Percentiles rank a stretch among this genome's conserved stretches.
Evolutionary conservation across 2,329 filamentous ascomycete species (phyloP).

Genomic region (Trichoderma endophyticum): DNA sequence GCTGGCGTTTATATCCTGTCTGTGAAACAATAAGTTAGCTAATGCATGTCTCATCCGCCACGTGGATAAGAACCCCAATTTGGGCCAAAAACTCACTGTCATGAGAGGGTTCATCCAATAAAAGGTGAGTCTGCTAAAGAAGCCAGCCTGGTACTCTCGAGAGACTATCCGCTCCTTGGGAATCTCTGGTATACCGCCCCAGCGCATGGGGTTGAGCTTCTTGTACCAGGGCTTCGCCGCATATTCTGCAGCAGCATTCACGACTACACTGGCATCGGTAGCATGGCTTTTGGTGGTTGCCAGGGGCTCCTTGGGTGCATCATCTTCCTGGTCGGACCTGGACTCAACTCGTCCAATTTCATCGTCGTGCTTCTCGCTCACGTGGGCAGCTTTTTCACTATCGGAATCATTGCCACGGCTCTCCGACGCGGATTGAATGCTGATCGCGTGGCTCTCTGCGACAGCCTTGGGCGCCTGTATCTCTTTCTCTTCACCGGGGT

Average conservation of each 20-base stretch:
- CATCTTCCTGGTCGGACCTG: slow-evolving; percentile 8
- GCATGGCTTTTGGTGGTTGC: slow-evolving; percentile 47
- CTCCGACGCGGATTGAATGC: neutral
- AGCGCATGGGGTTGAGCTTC: slow-evolving; percentile 58
- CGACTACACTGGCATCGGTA: slow-evolving; percentile 50
- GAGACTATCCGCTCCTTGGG: slow-evolving; percentile 54
- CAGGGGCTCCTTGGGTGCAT: neutral
- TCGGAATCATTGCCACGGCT: neutral
- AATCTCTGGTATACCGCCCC: slow-evolving; percentile 54
- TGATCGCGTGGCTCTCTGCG: neutral
- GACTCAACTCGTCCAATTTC: slow-evolving; percentile 11
- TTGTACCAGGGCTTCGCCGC: slow-evolving; percentile 60
- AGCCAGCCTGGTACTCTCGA: slow-evolving; percentile 68
- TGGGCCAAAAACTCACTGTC: slow-evolving; percentile 51
- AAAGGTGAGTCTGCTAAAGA: slow-evolving; percentile 75
- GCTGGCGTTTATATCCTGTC: slow-evolving; percentile 78
- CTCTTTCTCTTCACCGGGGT: slow-evolving; percentile 15
- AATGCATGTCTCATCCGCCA: neutral
- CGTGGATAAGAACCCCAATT: neutral
- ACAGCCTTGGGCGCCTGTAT: neutral
- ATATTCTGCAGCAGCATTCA: slow-evolving; percentile 35
- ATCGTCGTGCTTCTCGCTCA: slow-evolving; percentile 4
- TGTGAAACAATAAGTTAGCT: slow-evolving; percentile 31
- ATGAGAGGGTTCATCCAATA: slow-evolving; percentile 90
- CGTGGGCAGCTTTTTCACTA: neutral